Conservation (phyloP, 164 flowering plant genomes). For the Magnolia sinica region DNA sequence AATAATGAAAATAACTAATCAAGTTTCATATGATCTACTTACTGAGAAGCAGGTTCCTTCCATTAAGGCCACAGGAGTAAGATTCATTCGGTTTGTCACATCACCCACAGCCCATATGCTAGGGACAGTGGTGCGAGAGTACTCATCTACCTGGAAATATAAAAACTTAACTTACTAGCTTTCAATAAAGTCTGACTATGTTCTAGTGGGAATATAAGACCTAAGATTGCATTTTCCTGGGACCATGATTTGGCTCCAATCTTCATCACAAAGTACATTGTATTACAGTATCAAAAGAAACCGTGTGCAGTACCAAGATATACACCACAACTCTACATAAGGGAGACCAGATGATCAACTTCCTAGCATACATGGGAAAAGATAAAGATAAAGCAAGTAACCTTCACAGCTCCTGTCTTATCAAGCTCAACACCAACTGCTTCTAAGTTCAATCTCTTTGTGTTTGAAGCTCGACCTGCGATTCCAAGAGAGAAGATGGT, state of each 20-base stretch:
- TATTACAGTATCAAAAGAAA: not conserved
- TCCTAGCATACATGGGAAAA: not conserved
- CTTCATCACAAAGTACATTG: not conserved
- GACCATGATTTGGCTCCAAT: constrained; percentile 1
- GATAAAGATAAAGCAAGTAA: constrained; percentile 17
- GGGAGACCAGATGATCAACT: not conserved
- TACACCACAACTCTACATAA: not conserved
- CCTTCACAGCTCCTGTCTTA: constrained; percentile 76
- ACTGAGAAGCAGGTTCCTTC: constrained; percentile 54
- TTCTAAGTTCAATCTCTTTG: constrained; percentile 84
- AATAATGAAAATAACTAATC: not conserved
- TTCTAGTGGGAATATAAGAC: not conserved
- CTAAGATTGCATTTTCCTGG: not conserved
- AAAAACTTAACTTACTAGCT: not conserved
- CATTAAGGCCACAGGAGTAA: constrained; percentile 88
- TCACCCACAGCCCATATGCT: constrained; percentile 99
- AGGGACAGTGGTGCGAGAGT: constrained; percentile 74
- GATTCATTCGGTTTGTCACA: constrained; percentile 84
- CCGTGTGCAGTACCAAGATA: not conserved
- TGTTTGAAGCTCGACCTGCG: constrained; percentile 80
- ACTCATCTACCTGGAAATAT: constrained; percentile 70
- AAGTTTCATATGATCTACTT: constrained; percentile 8
- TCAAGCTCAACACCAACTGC: constrained; percentile 89
- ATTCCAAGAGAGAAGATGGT: constrained; percentile 8
- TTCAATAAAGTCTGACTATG: constrained; percentile 1